Percentiles rank a stretch among this genome's conserved stretches.
Conservation (phyloP, 2,329 filamentous ascomycete species). For the Cercospora zeina region DNA sequence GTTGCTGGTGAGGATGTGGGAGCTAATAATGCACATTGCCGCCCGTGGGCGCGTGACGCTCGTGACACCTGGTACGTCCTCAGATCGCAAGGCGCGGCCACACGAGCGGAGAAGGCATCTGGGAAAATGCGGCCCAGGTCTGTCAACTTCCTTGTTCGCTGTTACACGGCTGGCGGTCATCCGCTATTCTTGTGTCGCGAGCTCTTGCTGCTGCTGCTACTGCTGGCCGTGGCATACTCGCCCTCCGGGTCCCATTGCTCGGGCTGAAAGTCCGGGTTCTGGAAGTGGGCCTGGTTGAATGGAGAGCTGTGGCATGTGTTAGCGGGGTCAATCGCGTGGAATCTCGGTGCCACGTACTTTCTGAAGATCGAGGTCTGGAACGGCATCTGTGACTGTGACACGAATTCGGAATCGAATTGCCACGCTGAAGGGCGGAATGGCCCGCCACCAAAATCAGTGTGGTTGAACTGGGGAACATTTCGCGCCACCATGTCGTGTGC, state of each 20-base stretch:
- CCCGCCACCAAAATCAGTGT: conserved; percentile 37
- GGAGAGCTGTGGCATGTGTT: conserved; percentile 45
- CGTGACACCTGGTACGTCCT: conserved; percentile 23
- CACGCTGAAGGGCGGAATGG: conserved; percentile 51
- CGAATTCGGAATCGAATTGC: conserved; percentile 48
- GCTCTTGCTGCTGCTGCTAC: conserved; percentile 33
- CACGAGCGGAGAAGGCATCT: conserved; percentile 26
- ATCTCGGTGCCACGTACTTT: conserved; percentile 35
- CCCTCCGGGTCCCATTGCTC: conserved; percentile 54
- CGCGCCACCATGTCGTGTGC: conserved; percentile 38
- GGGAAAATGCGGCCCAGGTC: conserved; percentile 16
- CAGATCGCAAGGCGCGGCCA: conserved; percentile 23
- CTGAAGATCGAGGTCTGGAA: conserved; percentile 54
- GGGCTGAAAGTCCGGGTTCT: conserved; percentile 55
- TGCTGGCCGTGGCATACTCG: conserved; percentile 44
- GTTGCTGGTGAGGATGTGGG: conserved; percentile 20
- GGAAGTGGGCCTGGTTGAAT: conserved; percentile 55
- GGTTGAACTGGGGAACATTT: conserved; percentile 30
- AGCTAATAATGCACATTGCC: conserved; percentile 31
- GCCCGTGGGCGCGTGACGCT: conserved; percentile 28
- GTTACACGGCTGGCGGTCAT: conserved; percentile 48
- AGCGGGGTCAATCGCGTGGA: conserved; percentile 17
- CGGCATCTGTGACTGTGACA: conserved; percentile 43
- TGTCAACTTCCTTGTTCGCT: conserved; percentile 34
- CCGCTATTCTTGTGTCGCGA: conserved; percentile 37